phyloP scores from a whole-genome alignment of 1,284 basidiomycete species.

The Moesziomyces globuligerus region DNA sequence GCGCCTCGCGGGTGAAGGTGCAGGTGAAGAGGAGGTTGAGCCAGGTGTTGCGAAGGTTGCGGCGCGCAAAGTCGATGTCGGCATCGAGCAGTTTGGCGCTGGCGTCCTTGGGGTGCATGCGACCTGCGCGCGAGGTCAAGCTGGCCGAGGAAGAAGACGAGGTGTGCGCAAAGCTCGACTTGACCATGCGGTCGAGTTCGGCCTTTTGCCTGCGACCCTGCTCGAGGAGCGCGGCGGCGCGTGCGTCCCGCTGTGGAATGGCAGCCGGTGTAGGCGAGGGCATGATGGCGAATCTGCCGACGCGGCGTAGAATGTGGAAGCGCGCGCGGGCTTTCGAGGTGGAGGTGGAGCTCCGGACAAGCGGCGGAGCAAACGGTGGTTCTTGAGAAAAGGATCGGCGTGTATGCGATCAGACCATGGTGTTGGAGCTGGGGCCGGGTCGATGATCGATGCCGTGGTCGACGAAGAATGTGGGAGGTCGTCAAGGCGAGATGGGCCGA shows the following conservation, averaged over 20 bases:
- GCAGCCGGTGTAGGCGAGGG: slow-evolving; percentile 17
- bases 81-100: slow-evolving; percentile 37
- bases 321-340: slow-evolving; percentile 11
- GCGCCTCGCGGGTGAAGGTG: slow-evolving; percentile 54
- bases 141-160: slow-evolving; percentile 13
- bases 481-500: slow-evolving; percentile 4
- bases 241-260: slow-evolving; percentile 35
- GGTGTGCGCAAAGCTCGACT: slow-evolving; percentile 31
- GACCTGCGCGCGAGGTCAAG: slow-evolving; percentile 28
- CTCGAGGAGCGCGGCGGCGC: slow-evolving; percentile 42
- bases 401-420: slow-evolving; percentile 18
- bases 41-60: slow-evolving; percentile 59
- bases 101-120: slow-evolving; percentile 26
- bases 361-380: neutral
- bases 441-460: neutral
- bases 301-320: neutral
- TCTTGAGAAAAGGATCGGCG: neutral
- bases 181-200: slow-evolving; percentile 46
- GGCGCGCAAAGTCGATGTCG: slow-evolving; percentile 56
- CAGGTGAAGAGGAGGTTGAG: slow-evolving; percentile 61
- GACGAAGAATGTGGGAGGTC: slow-evolving; percentile 7
- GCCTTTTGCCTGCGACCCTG: slow-evolving; percentile 46
- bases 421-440: neutral
- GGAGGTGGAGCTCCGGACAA: slow-evolving; percentile 8
- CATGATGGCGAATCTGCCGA: slow-evolving; percentile 12